A percentile compares a stretch with the other conserved stretches of the same genome.
Conservation (phyloP, 2,329 filamentous ascomycete genomes). For the Neurospora sp. region DNA sequence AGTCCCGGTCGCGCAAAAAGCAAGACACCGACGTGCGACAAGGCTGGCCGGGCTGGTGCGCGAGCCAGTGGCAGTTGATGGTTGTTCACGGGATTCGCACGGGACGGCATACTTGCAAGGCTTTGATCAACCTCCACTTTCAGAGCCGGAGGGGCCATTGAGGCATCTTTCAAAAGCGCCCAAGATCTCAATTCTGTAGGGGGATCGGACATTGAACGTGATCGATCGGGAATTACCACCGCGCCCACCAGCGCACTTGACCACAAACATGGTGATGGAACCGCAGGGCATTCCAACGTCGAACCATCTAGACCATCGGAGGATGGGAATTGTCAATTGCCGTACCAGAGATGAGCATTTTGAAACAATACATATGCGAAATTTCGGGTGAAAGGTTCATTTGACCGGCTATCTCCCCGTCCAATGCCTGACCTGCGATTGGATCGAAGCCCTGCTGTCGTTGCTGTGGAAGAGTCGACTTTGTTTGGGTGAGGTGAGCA, state of each 20-base stretch:
- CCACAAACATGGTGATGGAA: not conserved
- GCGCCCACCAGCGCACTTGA: not conserved
- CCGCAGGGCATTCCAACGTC: not conserved
- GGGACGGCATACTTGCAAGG: not conserved
- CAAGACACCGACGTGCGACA: not conserved
- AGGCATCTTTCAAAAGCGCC: not conserved
- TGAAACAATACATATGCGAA: too few relatives aligned
- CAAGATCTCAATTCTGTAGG: slow-evolving; percentile 1
- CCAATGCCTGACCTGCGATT: not conserved
- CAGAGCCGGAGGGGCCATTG: not conserved
- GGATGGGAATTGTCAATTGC: not conserved
- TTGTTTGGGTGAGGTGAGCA: too few relatives aligned
- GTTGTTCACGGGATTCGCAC: not conserved
- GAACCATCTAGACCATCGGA: not conserved
- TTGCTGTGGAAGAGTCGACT: too few relatives aligned
- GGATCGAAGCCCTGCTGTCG: not conserved
- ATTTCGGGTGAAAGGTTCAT: too few relatives aligned
- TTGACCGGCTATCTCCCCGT: not conserved
- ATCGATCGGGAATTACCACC: not conserved
- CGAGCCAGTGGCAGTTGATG: not conserved
- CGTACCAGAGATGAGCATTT: not conserved
- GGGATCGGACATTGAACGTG: not conserved
- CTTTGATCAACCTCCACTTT: not conserved
- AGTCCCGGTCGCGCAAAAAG: not conserved
- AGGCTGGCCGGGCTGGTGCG: not conserved